These are phyloP conservation scores for Trichoderma aggressivum DNA, from an alignment of 2,329 filamentous ascomycete species.

Conservation along the genomic window DNA sequence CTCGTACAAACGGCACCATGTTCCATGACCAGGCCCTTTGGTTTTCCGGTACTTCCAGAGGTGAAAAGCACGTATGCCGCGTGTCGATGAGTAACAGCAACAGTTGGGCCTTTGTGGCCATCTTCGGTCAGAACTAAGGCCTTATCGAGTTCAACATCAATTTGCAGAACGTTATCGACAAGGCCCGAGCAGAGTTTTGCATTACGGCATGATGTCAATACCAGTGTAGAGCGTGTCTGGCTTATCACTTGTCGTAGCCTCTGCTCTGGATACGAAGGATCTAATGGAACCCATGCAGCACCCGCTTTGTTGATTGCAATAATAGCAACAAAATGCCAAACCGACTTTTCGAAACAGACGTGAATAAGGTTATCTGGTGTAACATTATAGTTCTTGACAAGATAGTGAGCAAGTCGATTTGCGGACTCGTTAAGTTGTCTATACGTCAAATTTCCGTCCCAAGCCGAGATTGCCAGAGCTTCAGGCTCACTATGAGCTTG, in stretches of 20 bases:
- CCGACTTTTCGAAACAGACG: constrained; percentile 14
- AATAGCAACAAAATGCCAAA: constrained; percentile 5
- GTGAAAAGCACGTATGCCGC: constrained; percentile 4
- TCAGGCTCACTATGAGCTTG: not conserved
- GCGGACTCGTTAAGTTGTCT: not conserved
- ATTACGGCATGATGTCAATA: not conserved
- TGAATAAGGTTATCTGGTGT: not conserved
- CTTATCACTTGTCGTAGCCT: constrained; percentile 14
- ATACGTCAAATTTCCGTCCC: constrained; percentile 9
- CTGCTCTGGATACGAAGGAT: constrained; percentile 17
- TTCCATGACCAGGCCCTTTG: constrained; percentile 11
- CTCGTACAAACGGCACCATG: constrained; percentile 9
- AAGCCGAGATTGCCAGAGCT: constrained; percentile 7
- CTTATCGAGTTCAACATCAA: not conserved
- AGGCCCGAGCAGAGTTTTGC: constrained; percentile 24
- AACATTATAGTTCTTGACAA: not conserved
- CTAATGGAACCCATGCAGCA: constrained; percentile 23
- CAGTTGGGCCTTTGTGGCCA: not conserved
- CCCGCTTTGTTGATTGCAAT: constrained; percentile 20
- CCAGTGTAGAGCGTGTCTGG: not conserved
- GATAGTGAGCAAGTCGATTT: constrained; percentile 4
- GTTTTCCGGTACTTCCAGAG: not conserved
- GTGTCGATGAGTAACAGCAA: not conserved
- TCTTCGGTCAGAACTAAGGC: not conserved
- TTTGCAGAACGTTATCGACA: not conserved